Evolutionary conservation across 352 stramenopile genomes (phyloP).

Genomic region (Pythium volutum): DNA sequence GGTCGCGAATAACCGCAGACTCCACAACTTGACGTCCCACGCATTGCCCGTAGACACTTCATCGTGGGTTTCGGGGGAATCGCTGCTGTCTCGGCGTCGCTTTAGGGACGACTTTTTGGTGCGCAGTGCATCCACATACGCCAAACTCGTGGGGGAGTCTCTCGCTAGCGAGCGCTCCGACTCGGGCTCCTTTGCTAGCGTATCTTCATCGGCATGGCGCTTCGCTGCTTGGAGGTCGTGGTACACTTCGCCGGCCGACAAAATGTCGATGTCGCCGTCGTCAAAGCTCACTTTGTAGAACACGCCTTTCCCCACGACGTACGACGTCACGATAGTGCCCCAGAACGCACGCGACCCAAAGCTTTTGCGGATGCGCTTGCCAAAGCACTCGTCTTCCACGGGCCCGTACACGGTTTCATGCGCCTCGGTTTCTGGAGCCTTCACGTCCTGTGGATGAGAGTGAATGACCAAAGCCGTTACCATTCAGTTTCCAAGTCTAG

Average conservation of each 20-base stretch:
- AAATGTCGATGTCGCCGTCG: constrained; percentile 77
- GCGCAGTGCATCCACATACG: constrained; percentile 17
- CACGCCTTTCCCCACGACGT: constrained; percentile 39
- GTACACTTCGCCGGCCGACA: constrained; percentile 49
- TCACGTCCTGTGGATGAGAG: background rate
- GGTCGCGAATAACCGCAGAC: constrained; percentile 56
- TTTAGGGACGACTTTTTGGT: constrained; percentile 19
- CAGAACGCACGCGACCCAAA: constrained; percentile 69
- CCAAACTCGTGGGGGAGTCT: background rate
- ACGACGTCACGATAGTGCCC: constrained; percentile 56
- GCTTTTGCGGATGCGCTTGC: constrained; percentile 57
- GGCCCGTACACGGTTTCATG: constrained; percentile 27
- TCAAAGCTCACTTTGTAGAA: constrained; percentile 86
- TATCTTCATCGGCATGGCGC: constrained; percentile 11
- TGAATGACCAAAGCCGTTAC: background rate
- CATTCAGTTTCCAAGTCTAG: background rate
- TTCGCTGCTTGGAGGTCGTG: constrained; percentile 30
- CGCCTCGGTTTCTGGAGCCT: background rate
- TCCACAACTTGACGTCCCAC: constrained; percentile 51
- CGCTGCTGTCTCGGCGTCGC: constrained; percentile 11
- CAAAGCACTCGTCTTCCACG: constrained; percentile 20
- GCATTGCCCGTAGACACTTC: background rate
- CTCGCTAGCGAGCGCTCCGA: background rate
- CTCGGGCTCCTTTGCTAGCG: constrained; percentile 1
- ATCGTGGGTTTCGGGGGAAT: background rate